Percentiles rank a stretch among this genome's conserved stretches.
Conservation (phyloP, 1,284 basidiomycete species). For the Sanghuangporus sanghuang region DNA sequence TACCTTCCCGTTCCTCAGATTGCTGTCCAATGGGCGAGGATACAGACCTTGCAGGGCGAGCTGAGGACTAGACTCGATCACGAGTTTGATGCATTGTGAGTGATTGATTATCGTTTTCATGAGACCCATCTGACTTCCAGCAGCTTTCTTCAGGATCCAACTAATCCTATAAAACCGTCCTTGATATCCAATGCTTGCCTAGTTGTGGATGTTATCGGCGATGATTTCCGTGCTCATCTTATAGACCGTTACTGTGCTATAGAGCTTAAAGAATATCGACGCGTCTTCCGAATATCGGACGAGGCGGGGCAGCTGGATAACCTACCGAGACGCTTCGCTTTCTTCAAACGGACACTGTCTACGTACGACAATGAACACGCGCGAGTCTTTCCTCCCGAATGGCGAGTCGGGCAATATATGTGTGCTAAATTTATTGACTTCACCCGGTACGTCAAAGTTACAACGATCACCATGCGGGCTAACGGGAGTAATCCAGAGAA, state of each 20-base stretch:
- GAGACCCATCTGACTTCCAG: conserved; percentile 6
- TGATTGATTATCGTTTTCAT: conserved; percentile 27
- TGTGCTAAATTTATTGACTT: conserved; percentile 82
- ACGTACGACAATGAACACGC: conserved; percentile 87
- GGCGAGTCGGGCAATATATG: conserved; percentile 80
- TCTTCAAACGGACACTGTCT: conserved; percentile 91
- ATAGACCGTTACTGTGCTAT: conserved; percentile 88
- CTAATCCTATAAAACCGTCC: conserved; percentile 58
- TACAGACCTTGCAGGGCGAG: conserved; percentile 75
- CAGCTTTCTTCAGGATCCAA: conserved; percentile 77
- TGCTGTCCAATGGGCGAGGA: conserved; percentile 68
- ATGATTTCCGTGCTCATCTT: conserved; percentile 74
- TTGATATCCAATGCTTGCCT: conserved; percentile 75
- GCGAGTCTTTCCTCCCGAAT: conserved; percentile 74
- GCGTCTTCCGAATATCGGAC: conserved; percentile 89
- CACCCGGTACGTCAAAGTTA: conserved; percentile 53
- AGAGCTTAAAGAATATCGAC: conserved; percentile 93
- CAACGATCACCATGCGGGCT: not conserved
- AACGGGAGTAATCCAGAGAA: conserved; percentile 41
- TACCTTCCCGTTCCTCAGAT: conserved; percentile 74
- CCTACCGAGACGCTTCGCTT: conserved; percentile 87
- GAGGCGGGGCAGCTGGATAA: conserved; percentile 98
- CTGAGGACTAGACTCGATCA: conserved; percentile 74
- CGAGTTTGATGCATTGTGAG: conserved; percentile 87
- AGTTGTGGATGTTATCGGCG: conserved; percentile 82